A percentile compares a stretch with the other conserved stretches of the same genome.
Conservation (phyloP, 768 basidiomycete genomes). For the Amanita muscaria region DNA sequence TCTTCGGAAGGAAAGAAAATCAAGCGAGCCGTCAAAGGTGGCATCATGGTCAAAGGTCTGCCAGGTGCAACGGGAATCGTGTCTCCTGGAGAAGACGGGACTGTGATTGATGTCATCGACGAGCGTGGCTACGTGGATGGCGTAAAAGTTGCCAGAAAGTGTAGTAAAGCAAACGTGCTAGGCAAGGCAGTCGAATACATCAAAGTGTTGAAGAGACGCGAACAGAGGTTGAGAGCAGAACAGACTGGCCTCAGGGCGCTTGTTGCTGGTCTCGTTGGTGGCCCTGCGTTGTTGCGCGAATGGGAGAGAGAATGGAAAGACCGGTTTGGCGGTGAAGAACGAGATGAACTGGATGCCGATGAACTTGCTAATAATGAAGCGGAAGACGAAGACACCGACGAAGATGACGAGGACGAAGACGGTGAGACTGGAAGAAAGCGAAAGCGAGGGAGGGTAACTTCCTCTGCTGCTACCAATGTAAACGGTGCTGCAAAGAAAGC, state of each 20-base stretch:
- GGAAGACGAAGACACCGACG: conserved; percentile 53
- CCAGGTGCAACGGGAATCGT: conserved; percentile 19
- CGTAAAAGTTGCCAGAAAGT: conserved; percentile 86
- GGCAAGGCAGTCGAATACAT: conserved; percentile 92
- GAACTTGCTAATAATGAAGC: conserved; percentile 41
- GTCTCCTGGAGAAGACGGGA: conserved; percentile 25
- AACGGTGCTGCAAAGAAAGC: no score
- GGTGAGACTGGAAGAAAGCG: conserved; percentile 42
- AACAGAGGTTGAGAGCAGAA: conserved; percentile 61
- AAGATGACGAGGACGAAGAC: conserved; percentile 37
- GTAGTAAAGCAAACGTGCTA: conserved; percentile 84
- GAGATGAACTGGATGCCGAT: conserved; percentile 57
- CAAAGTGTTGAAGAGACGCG: conserved; percentile 75
- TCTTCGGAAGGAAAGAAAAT: conserved; percentile 36
- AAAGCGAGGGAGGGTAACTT: conserved; percentile 51
- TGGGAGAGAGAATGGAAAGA: conserved; percentile 74
- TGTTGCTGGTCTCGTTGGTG: conserved; percentile 63
- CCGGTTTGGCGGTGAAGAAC: conserved; percentile 69
- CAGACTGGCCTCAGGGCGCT: conserved; percentile 67
- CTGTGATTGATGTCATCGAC: conserved; percentile 54
- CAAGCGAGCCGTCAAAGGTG: conserved; percentile 37
- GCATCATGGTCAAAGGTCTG: conserved; percentile 28
- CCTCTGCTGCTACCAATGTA: conserved; percentile 30
- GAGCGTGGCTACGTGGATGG: conserved; percentile 84
- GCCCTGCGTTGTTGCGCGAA: conserved; percentile 57